Base-by-base conservation (phyloP, 2,329 filamentous ascomycete species). In the Fusarium robinianum region DNA sequence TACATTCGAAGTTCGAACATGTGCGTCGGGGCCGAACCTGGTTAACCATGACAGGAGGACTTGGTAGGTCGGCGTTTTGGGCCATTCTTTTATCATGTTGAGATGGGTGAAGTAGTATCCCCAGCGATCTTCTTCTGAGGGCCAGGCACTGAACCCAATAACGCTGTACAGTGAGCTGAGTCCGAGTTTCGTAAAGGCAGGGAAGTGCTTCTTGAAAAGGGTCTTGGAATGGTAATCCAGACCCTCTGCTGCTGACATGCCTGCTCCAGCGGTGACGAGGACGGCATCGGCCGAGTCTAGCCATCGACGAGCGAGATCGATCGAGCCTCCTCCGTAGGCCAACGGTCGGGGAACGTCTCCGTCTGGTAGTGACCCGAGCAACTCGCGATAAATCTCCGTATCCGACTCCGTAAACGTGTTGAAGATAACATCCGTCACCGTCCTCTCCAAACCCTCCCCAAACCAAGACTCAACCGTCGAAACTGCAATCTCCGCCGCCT, bases 101-200 rank as follows among this genome's bases (percentile, higher is more conserved):
- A 60, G 2, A 8, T 60, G 57, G 0, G 55, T 61, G 4, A 61
- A 60, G 41, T 27, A 61, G 15, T 61, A 60, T 0, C 57, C 57
- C 57, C 57, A 60, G 4, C 53, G 45, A 21, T 60, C 37, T 17
- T 53, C 42, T n/a, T 61, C 57, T 1, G 57, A 49, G 3, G 55
- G 41, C 57, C 57, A 60, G 0, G 8, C 34, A 0, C 35, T 26
- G 1, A 50, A 61, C 0, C 57, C 57, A 32, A 61, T 59, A 0
- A 59, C 53, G 1, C 55, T 59, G 2, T 61, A 61, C 1, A 61
- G 8, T 0, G 53, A 59, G 0, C 41, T 44, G 1, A 61, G n/a
- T 0, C 58, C 57, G 2, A 50, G 38, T 1, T 51, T 50, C 2
- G 59, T 34, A 3, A 57, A 57, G 0, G 48, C 57, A 0, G 55